Percentiles rank a stretch among this genome's conserved stretches.
Evolutionary conservation across 2,329 filamentous ascomycete genomes (phyloP).

Genomic region (Colletotrichum salicis): DNA sequence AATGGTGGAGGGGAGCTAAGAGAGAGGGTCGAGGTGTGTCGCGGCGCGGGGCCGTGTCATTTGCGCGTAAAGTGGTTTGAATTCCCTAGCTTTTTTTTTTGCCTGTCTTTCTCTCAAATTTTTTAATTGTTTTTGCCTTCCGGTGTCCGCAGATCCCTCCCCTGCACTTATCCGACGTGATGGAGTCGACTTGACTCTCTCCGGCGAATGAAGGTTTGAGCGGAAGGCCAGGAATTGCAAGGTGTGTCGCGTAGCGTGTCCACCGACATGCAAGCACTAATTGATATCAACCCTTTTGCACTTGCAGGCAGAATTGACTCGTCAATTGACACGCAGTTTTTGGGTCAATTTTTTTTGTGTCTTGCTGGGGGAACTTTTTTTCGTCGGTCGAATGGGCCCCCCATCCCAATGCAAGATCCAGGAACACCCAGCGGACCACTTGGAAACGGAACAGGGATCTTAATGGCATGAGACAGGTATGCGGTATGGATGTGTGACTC

Average conservation of each 20-base stretch:
- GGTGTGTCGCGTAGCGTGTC: slow-evolving; percentile 30
- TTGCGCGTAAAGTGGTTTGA: slow-evolving; percentile 49
- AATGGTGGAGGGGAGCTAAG: slow-evolving; percentile 36
- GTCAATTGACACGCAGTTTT: slow-evolving; percentile 32
- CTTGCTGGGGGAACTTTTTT: slow-evolving; percentile 13
- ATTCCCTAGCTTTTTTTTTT: slow-evolving; percentile 18
- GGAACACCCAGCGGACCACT: slow-evolving; percentile 34
- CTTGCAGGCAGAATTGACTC: slow-evolving; percentile 33
- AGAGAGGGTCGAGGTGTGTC: slow-evolving; percentile 38
- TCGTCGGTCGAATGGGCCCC: slow-evolving; percentile 12
- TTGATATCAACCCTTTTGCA: slow-evolving; percentile 7
- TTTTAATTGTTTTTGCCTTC: neutral
- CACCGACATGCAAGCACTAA: slow-evolving; percentile 32
- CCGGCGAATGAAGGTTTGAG: slow-evolving; percentile 23
- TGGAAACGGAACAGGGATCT: slow-evolving; percentile 33
- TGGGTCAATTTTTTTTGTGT: neutral
- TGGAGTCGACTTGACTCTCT: slow-evolving; percentile 27
- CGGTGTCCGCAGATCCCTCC: slow-evolving; percentile 37
- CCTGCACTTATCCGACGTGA: slow-evolving; percentile 37
- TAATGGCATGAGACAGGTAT: slow-evolving; percentile 33
- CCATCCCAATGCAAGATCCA: slow-evolving; percentile 36
- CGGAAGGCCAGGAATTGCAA: slow-evolving; percentile 26
- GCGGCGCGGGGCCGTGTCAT: slow-evolving; percentile 40
- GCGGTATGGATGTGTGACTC: slow-evolving; percentile 39
- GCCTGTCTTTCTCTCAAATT: neutral